These are phyloP conservation scores for Aspergillus bridgeri DNA, from an alignment of 495 filamentous ascomycete genomes.

Conservation along the genomic window DNA sequence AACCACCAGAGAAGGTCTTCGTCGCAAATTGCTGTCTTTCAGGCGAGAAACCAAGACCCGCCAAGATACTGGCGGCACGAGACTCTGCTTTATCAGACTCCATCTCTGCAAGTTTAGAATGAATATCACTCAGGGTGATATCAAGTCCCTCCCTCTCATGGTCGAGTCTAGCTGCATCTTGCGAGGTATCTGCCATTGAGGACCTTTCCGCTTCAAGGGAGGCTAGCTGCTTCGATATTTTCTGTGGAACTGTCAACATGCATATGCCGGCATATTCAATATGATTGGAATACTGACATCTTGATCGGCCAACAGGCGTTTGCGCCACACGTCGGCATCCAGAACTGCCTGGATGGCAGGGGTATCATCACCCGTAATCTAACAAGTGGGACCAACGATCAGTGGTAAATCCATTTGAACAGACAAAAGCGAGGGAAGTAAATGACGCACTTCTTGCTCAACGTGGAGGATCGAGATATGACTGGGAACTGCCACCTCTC, in stretches of 20 bases:
- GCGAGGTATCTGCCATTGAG: conserved; percentile 79
- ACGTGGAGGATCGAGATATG: conserved; percentile 99
- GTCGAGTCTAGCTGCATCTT: conserved; percentile 79
- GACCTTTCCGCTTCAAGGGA: conserved; percentile 77
- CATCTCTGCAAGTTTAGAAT: conserved; percentile 94
- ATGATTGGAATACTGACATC: conserved; percentile 49
- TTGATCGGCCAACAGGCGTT: conserved; percentile 89
- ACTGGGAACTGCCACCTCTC: conserved; percentile 90
- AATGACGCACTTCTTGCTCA: conserved; percentile 77
- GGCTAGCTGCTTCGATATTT: conserved; percentile 75
- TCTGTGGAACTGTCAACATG: conserved; percentile 42
- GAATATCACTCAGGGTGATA: conserved; percentile 82
- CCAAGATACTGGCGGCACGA: conserved; percentile 90
- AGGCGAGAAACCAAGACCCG: conserved; percentile 92
- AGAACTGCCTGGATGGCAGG: conserved; percentile 92
- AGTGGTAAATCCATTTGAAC: background rate
- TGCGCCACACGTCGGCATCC: conserved; percentile 98
- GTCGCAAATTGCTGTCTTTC: conserved; percentile 92
- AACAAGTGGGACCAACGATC: background rate
- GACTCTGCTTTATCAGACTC: conserved; percentile 98
- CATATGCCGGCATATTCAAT: background rate
- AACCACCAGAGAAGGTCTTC: conserved; percentile 98
- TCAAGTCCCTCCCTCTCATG: conserved; percentile 86
- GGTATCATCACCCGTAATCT: conserved; percentile 96
- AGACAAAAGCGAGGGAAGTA: background rate